phyloP scores from a whole-genome alignment of 2,329 filamentous ascomycete species.

The Paraconiothyrium sp. region DNA sequence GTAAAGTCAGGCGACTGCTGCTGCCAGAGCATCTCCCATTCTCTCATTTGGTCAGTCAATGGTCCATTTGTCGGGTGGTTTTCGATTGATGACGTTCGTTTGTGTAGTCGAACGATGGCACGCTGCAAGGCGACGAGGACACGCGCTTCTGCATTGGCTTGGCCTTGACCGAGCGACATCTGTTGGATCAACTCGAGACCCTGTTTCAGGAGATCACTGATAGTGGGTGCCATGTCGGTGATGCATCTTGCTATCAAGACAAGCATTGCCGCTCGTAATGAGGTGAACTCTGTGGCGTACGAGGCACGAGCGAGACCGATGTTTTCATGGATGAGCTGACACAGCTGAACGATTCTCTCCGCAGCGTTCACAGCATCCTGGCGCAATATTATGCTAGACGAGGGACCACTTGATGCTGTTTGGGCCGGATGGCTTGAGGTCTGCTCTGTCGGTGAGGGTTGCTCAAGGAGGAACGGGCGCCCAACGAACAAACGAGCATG shows the following conservation, averaged over 20 bases:
- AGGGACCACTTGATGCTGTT: background rate
- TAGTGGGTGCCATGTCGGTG: background rate
- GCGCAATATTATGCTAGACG: background rate
- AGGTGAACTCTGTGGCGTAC: conserved; percentile 10
- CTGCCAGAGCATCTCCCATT: conserved; percentile 7
- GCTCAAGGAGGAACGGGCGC: conserved; percentile 9
- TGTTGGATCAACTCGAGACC: conserved; percentile 1
- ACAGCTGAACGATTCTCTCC: conserved; percentile 2
- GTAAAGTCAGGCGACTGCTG: background rate
- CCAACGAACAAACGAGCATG: conserved; percentile 12
- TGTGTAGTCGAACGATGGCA: conserved; percentile 3
- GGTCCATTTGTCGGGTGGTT: background rate
- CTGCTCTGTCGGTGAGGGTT: background rate
- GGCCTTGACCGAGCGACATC: conserved; percentile 6
- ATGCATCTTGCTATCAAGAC: conserved; percentile 8
- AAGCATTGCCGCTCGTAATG: conserved; percentile 6
- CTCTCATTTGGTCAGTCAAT: background rate
- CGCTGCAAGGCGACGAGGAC: conserved; percentile 6
- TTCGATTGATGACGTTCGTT: background rate
- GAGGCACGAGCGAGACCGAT: conserved; percentile 11
- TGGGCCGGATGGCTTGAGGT: too few species aligned
- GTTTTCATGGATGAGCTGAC: background rate
- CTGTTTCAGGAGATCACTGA: background rate
- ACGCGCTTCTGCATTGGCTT: background rate
- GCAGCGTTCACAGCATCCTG: conserved; percentile 8